These are phyloP conservation scores for Crucihimalaya himalaica DNA, from an alignment of 345 rosid genomes.

Conservation along the genomic window DNA sequence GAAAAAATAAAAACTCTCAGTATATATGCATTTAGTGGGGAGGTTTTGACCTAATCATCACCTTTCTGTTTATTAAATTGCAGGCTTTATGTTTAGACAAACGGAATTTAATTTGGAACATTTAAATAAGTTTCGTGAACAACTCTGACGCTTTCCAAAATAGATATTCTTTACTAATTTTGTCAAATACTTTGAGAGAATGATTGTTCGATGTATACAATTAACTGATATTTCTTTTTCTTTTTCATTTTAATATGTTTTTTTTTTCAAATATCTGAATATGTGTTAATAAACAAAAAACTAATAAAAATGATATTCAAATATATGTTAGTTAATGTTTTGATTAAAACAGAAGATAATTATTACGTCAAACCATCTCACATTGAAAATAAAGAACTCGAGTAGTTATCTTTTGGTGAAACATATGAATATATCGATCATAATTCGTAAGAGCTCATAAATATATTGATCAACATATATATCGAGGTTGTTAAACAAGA, in stretches of 20 bases:
- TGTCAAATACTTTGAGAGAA: slow-evolving; percentile 15
- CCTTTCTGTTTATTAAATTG: background rate
- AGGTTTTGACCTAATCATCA: slow-evolving; percentile 26
- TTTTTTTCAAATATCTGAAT: background rate
- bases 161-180: slow-evolving; percentile 21
- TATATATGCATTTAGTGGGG: background rate
- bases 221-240: background rate
- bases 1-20: background rate
- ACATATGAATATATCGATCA: background rate
- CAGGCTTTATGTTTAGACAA: background rate
- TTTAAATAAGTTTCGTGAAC: slow-evolving; percentile 25
- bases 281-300: background rate
- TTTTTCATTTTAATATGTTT: background rate
- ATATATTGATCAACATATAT: background rate
- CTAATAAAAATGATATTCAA: background rate
- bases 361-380: background rate
- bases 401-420: background rate
- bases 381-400: background rate
- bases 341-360: background rate
- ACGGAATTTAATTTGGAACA: slow-evolving; percentile 6
- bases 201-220: slow-evolving; percentile 14
- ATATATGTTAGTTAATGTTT: background rate
- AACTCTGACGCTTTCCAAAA: slow-evolving; percentile 27
- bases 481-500: background rate
- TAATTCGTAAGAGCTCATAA: background rate